A percentile compares a stretch with the other conserved stretches of the same genome.
Evolutionary conservation across 176 grass and related monocot species (phyloP).

Genomic region (Leersia perrieri): DNA sequence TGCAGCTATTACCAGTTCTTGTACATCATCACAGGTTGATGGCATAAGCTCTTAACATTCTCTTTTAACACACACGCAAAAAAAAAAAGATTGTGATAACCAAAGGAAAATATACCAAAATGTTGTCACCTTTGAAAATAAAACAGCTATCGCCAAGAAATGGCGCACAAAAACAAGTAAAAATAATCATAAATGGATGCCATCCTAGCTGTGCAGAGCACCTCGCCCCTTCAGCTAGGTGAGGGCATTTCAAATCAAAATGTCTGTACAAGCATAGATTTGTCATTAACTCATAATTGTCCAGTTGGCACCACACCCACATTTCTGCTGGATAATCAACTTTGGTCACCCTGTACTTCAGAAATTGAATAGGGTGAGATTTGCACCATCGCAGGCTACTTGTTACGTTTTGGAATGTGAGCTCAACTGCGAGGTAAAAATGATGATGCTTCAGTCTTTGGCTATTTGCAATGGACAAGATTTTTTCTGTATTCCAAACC

Average conservation of each 20-base stretch:
- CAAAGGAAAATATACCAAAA: constrained; percentile 7
- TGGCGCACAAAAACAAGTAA: background rate
- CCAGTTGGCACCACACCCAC: background rate
- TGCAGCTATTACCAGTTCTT: background rate
- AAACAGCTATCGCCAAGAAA: background rate
- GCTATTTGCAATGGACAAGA: background rate
- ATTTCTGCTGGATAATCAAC: background rate
- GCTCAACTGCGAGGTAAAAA: background rate
- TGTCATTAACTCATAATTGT: background rate
- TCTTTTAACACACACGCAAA: background rate
- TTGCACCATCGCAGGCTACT: background rate
- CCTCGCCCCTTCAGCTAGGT: background rate
- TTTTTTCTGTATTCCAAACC: background rate
- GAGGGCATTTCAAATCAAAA: background rate
- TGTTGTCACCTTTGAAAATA: background rate
- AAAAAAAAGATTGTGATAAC: background rate
- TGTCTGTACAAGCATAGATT: constrained; percentile 22
- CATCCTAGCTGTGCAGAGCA: background rate
- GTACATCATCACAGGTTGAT: background rate
- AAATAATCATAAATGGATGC: background rate
- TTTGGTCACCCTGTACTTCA: background rate
- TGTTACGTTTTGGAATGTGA: background rate
- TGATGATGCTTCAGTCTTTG: no score
- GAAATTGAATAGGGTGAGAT: background rate
- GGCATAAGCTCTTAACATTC: background rate